Base-by-base conservation (phyloP, 1,284 basidiomycete species). In the Erythrobasidium hasegawianum region DNA sequence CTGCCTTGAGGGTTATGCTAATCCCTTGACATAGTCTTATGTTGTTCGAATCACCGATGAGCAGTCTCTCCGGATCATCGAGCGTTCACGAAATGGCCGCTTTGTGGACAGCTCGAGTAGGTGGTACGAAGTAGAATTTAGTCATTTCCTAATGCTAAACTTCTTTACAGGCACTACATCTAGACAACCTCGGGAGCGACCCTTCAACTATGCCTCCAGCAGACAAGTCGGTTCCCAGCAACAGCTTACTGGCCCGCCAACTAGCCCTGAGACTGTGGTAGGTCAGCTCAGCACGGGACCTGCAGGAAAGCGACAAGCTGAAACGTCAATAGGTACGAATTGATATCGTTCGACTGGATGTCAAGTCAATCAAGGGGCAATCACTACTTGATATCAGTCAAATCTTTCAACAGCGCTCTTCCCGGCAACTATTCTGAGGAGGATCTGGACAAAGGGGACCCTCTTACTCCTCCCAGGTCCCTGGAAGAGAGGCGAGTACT, bases 111-210 rank as follows among this genome's bases (percentile, higher is more conserved):
- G 43, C 43, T 24, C 43, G 43, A 5, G 43, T 47, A 47, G 16
- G 43, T 24, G 4, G n/a, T 41, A 10, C 11, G 10, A n/a, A 10
- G 10, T n/a, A 41, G 40, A 10, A n/a, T n/a, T 11, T 41, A 41
- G 11, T n/a, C 40, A n/a, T 10, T 10, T n/a, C n/a, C 40, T 41
- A n/a, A 41, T 41, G n/a, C n/a, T n/a, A n/a, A 45, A 24, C 18
- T 62, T 45, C n/a, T 38, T 40, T 29, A n/a, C 53, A 64, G 43
- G 43, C 39, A 20, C 16, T 64, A 3, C 40, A 43, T 16, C 56
- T 50, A 43, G 52, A 64, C 27, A 39, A 49, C 43, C 39, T 64
- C 24, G 61, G 61, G 10, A 29, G 33, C 14, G 61, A 64, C 26
- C 54, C 54, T 8, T 45, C 61, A 13, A 57, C 56, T 40, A 43